Percentiles rank a stretch among this genome's conserved stretches.
These are phyloP conservation scores for Trypanosoma rangeli DNA, from an alignment of 208 protist genomes.

Conservation along the genomic window DNA sequence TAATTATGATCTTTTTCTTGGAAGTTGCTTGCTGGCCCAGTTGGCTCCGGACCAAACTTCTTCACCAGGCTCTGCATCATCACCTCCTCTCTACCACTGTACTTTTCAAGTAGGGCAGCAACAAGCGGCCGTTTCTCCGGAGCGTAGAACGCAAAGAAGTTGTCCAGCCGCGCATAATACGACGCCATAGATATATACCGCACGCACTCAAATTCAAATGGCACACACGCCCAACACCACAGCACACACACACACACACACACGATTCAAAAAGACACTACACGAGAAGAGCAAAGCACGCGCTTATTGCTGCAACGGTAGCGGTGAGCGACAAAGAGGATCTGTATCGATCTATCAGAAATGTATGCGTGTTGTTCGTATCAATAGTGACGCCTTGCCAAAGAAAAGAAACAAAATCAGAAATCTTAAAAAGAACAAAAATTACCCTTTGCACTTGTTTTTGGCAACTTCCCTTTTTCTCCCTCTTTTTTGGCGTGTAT, in stretches of 20 bases:
- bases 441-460: background rate
- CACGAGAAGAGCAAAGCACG: background rate
- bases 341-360: background rate
- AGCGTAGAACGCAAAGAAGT: slow-evolving; percentile 53
- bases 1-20: slow-evolving; percentile 15
- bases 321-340: background rate
- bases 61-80: slow-evolving; percentile 52
- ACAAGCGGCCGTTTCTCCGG: slow-evolving; percentile 50
- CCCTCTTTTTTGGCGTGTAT: background rate
- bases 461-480: background rate
- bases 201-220: too few species aligned
- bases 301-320: background rate
- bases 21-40: background rate
- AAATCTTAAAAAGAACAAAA: background rate
- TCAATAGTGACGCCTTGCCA: background rate
- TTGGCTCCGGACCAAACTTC: slow-evolving; percentile 59
- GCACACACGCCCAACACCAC: background rate
- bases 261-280: background rate
- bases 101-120: slow-evolving; percentile 46
- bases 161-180: slow-evolving; percentile 48
- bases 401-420: background rate
- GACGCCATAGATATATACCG: too few species aligned
- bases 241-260: background rate
- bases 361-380: background rate
- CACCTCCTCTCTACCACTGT: slow-evolving; percentile 56